Percentiles rank a stretch among this genome's conserved stretches.
Conservation (phyloP, 2,329 filamentous ascomycete genomes). For the Colletotrichum euphorbiae region DNA sequence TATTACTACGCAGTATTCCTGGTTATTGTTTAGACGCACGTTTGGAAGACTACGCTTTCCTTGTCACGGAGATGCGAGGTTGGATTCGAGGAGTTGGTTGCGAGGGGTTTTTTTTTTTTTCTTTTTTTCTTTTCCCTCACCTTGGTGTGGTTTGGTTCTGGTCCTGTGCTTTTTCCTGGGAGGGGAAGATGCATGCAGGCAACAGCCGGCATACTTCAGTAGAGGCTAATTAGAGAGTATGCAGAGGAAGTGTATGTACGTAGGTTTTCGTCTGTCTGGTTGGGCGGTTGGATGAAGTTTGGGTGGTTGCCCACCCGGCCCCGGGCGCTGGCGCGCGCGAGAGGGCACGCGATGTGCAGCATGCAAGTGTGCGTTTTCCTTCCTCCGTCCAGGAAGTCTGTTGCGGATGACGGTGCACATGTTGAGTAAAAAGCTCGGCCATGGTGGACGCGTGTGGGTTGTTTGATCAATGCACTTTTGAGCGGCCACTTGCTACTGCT, state of each 20-base stretch:
- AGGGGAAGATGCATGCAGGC: neutral
- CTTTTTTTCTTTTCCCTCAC: no score
- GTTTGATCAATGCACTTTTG: conserved; percentile 12
- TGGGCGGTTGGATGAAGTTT: neutral
- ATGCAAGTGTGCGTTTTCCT: conserved; percentile 37
- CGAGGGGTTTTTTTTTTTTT: neutral
- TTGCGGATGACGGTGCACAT: neutral
- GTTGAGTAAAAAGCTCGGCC: neutral
- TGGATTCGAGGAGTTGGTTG: neutral
- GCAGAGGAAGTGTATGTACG: conserved; percentile 4
- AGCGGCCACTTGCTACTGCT: neutral
- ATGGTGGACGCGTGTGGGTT: conserved; percentile 1
- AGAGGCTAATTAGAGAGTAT: neutral
- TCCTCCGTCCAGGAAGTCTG: conserved; percentile 14
- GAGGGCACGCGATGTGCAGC: neutral
- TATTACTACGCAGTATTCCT: no score
- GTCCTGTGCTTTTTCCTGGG: neutral
- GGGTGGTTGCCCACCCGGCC: neutral
- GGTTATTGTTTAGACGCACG: no score
- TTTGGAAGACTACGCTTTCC: no score
- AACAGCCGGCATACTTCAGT: neutral
- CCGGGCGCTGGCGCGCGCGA: neutral
- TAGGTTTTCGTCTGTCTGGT: neutral
- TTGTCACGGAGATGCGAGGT: no score
- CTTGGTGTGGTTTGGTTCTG: neutral